A percentile compares a stretch with the other conserved stretches of the same genome.
These are phyloP conservation scores for Yamadazyma spencermartinsiae DNA, from an alignment of 1,139 yeast genomes.

Conservation along the genomic window DNA sequence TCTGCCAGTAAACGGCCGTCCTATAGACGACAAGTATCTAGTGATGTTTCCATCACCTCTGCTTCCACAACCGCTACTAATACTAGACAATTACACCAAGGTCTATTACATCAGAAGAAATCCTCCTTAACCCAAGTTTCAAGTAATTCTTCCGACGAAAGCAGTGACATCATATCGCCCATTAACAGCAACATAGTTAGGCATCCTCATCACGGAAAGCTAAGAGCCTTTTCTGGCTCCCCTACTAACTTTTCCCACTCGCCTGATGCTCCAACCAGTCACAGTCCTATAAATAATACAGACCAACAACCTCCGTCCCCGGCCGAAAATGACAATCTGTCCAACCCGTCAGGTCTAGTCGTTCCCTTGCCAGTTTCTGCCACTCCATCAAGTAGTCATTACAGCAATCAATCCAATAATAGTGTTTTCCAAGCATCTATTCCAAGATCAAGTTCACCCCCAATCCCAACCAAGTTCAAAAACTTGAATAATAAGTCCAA, in stretches of 20 bases:
- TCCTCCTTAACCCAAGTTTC: slow-evolving; percentile 36
- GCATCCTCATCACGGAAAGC: slow-evolving; percentile 1
- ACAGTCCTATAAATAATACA: not conserved
- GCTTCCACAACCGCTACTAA: slow-evolving; percentile 31
- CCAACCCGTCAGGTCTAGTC: not conserved
- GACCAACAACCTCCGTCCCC: no score
- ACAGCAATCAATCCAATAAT: slow-evolving; percentile 1
- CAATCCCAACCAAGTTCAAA: slow-evolving; percentile 27
- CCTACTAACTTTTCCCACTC: slow-evolving; percentile 1
- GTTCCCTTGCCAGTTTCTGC: slow-evolving; percentile 1
- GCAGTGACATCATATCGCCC: slow-evolving; percentile 22
- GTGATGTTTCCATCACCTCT: slow-evolving; percentile 40
- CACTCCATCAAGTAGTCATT: not conserved
- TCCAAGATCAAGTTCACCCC: slow-evolving; percentile 37
- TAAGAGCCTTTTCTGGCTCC: not conserved
- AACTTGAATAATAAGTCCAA: slow-evolving; percentile 2
- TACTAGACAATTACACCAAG: not conserved
- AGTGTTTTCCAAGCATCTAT: slow-evolving; percentile 6
- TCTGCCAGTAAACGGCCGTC: slow-evolving; percentile 28
- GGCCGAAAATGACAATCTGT: not conserved
- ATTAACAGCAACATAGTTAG: slow-evolving; percentile 10
- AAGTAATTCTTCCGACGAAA: slow-evolving; percentile 42
- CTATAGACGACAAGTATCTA: slow-evolving; percentile 34
- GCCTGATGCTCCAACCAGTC: not conserved
- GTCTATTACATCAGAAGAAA: slow-evolving; percentile 22